Conservation (phyloP, 2,329 filamentous ascomycete species). For the Fusarium buharicum region DNA sequence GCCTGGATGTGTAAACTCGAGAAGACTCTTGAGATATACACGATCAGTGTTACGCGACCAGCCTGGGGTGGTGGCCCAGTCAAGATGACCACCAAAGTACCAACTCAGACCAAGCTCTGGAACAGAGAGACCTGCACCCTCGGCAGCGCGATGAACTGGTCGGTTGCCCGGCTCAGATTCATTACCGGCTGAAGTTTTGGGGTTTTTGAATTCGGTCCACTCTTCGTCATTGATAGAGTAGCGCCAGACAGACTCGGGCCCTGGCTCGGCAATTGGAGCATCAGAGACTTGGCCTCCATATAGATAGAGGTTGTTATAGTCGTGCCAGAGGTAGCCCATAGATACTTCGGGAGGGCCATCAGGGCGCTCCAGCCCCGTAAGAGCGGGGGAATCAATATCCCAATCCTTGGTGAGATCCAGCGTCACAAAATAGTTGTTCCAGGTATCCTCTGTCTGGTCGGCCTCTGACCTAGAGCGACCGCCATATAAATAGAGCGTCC, state of each 20-base stretch:
- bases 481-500: conserved; percentile 80
- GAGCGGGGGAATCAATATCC: conserved; percentile 70
- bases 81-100: conserved; percentile 83
- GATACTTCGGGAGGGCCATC: conserved; percentile 77
- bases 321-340: conserved; percentile 80
- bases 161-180: conserved; percentile 66
- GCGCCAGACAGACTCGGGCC: conserved; percentile 73
- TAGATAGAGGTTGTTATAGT: conserved; percentile 74
- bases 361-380: conserved; percentile 71
- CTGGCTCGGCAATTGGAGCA: conserved; percentile 65
- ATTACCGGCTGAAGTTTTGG: conserved; percentile 70
- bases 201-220: conserved; percentile 72
- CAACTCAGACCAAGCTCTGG: conserved; percentile 76
- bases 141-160: conserved; percentile 74
- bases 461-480: conserved; percentile 69
- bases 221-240: conserved; percentile 69
- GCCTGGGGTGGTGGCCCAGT: conserved; percentile 66
- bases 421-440: conserved; percentile 80
- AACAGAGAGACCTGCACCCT: conserved; percentile 77
- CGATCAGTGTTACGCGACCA: conserved; percentile 74
- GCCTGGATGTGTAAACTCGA: conserved; percentile 81
- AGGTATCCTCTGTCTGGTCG: conserved; percentile 70
- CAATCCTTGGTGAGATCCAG: conserved; percentile 80
- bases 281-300: conserved; percentile 81
- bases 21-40: conserved; percentile 77